Evolutionary conservation across 768 basidiomycete genomes (phyloP), one percentile per base, ranked within the genome.

Genomic region (Paxillus ammoniavirescens): DNA sequence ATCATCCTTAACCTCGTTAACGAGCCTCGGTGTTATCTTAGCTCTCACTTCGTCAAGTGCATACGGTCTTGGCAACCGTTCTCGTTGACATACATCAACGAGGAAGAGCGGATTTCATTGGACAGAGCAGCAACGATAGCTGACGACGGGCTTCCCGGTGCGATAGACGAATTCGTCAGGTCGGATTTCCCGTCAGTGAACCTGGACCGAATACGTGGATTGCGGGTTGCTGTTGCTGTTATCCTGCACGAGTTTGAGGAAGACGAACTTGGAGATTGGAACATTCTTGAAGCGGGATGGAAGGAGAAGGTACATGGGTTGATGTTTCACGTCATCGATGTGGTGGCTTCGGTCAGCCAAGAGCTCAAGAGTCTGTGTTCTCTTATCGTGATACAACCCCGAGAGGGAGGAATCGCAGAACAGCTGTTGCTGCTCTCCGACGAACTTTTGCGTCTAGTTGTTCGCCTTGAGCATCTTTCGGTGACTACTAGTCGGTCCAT

Each of bases 71-170:
- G 89, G 50, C 77, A 77, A 6, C 84, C 85, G 1, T 75, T 87
- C 28, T 80, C 82, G 8, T 71, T 87, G 30, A 80, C 82, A 4
- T 80, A 73, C 58, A 88, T 90, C 47, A 74, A 78, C 1, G 82
- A 86, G 36, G 73, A 79, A 26, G 86, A 88, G 50, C 74, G 82
- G 10, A 67, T 81, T 26, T 75, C 79, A 8, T 72, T 91, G 63
- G 78, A 79, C 21, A 79, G 83, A 59, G 73, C 83, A 12, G 87
- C 88, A 0, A 69, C 77, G 23, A 80, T 91, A n/a, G 84, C 82
- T 0, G 82, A 89, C 33, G 82, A 87, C 52, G 88, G 89, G 1
- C 62, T 89, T 3, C 61, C 75, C 0, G 81, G 81, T 17, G 87
- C 84, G 2, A 69, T 89, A 12, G 83, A 85, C 44, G 84, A 88